These are phyloP conservation scores for Verticillium longisporum DNA, from an alignment of 2,329 filamentous ascomycete genomes.

Conservation along the genomic window DNA sequence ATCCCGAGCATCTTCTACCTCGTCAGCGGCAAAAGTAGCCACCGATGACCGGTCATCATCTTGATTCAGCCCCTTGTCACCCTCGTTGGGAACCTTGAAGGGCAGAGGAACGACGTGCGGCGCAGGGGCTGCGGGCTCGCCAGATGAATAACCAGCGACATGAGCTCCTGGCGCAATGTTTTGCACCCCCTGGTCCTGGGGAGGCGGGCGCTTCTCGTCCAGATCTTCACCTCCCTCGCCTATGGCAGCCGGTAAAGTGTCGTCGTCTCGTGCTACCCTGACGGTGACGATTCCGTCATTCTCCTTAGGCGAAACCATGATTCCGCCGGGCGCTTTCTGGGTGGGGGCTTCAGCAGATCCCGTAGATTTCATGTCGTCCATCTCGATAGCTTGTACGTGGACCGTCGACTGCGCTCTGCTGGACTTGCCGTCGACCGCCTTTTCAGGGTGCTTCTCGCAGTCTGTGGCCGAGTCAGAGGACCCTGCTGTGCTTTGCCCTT, in stretches of 20 bases:
- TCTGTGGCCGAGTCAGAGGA: conserved; percentile 44
- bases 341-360: conserved; percentile 14
- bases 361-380: conserved; percentile 38
- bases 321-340: conserved; percentile 14
- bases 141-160: background rate
- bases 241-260: conserved; percentile 3
- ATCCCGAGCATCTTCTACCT: conserved; percentile 35
- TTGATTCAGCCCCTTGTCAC: conserved; percentile 27
- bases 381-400: conserved; percentile 42
- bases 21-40: conserved; percentile 63
- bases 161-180: background rate
- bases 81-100: conserved; percentile 49
- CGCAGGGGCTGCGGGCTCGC: conserved; percentile 24
- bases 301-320: conserved; percentile 31
- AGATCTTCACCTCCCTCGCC: conserved; percentile 14
- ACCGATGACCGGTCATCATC: conserved; percentile 57
- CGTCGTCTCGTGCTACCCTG: conserved; percentile 44
- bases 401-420: background rate
- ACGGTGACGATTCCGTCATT: conserved; percentile 43
- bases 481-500: conserved; percentile 21
- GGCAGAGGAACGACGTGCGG: conserved; percentile 58
- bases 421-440: background rate
- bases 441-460: conserved; percentile 33
- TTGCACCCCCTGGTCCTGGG: background rate
- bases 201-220: conserved; percentile 21